Percentiles rank a stretch among this genome's conserved stretches.
phyloP scores from a whole-genome alignment of 1,139 yeast species.

The Nakaseomyces delphensis region DNA sequence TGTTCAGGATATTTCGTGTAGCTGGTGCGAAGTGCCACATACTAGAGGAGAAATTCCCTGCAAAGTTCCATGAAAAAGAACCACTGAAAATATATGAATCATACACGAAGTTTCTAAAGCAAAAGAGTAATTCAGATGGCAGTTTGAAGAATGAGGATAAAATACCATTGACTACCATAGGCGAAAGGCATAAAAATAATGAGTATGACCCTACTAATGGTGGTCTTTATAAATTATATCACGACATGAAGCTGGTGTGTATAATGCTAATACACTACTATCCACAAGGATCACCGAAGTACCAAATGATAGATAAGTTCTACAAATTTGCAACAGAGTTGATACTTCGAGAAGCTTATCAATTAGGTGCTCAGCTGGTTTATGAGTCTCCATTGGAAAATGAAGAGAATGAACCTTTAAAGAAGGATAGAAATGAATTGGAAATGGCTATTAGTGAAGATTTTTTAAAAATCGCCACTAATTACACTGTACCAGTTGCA shows the following conservation, averaged over 20 bases:
- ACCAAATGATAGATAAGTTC: constrained; percentile 55
- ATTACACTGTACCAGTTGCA: constrained; percentile 50
- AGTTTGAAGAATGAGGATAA: constrained; percentile 23
- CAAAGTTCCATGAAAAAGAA: constrained; percentile 39
- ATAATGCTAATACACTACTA: constrained; percentile 41
- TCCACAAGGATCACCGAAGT: constrained; percentile 49
- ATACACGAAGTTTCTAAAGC: constrained; percentile 34
- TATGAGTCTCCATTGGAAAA: constrained; percentile 11
- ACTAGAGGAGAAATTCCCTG: constrained; percentile 39
- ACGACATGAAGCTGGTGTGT: constrained; percentile 64
- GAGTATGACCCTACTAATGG: constrained; percentile 34
- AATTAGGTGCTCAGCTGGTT: constrained; percentile 33
- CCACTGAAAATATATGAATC: constrained; percentile 39
- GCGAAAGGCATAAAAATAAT: constrained; percentile 29
- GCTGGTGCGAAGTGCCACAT: constrained; percentile 32
- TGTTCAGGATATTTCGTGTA: constrained; percentile 9
- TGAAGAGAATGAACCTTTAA: constrained; percentile 11
- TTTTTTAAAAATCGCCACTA: constrained; percentile 55
- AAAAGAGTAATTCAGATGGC: constrained; percentile 21
- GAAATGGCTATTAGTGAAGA: constrained; percentile 41
- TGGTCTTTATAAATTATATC: constrained; percentile 48
- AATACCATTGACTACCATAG: constrained; percentile 30
- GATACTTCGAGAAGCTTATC: constrained; percentile 59
- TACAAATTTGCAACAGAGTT: constrained; percentile 65
- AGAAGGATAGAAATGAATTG: constrained; percentile 24